Evolutionary conservation across 2,329 filamentous ascomycete genomes (phyloP), one percentile per base, ranked within the genome.

Genomic region (Calonectria multiphialidica): DNA sequence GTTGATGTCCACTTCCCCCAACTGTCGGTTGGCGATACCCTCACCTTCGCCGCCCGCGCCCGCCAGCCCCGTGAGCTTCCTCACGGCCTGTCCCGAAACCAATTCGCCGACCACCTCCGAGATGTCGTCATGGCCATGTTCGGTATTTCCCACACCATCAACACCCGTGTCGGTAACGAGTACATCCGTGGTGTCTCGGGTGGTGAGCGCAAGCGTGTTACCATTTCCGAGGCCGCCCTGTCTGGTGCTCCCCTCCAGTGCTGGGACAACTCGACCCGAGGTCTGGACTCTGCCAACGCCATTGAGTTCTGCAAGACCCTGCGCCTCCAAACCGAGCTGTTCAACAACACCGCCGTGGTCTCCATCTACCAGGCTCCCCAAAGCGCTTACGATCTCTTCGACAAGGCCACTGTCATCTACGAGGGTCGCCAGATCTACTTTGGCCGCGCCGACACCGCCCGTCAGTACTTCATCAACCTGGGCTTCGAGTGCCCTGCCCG

Each of bases 1-100:
- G 92, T 94, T 42, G 95, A 97, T 81, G 92, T 94, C 5, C 94
- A 96, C 83, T 96, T 96, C 80, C 93, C 94, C 15, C 90, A 92
- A 84, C 84, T 97, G 78, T 92, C 90, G 2, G 94, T 96, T 50
- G 93, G 93, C 64, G 93, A 96, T 78, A 97, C 94, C 1, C 87
- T 96, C 57, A 92, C 91, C 67, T 96, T 96, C 74, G 94, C 94
- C 21, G 93, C 94, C 5, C 87, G 90, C 21, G 93, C 94, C 7
- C 89, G 93, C 68, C 90, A 92, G 62, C 92, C 93, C 2, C 89
- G 90, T 49, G 78, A 88, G 37, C 87, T 92, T 2, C 92, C 92
- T 5, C 85, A 87, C 9, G 91, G 91, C 45, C 86, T 93, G 15
- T 85, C 85, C 74, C 85, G 85, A 73, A 82, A 86, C 64, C 84